Base-by-base conservation (phyloP, 108 stramenopile species). In the Asterionellopsis glacialis region DNA sequence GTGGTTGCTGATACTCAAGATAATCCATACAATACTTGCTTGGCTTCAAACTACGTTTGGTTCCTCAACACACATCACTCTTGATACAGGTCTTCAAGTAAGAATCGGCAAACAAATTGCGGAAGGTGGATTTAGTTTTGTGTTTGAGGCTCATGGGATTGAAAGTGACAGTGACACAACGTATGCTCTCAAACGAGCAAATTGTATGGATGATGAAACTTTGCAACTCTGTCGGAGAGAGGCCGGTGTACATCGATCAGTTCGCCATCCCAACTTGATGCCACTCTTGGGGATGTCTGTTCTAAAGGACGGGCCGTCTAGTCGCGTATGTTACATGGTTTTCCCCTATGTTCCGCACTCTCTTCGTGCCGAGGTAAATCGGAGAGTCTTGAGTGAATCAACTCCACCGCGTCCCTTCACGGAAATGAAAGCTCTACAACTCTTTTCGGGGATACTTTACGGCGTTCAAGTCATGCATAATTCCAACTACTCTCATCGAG, bases 121-220 rank as follows among this genome's bases (percentile, higher is more conserved):
- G 22, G 85, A 93, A 54, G 91, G 91, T 23, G 91, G 91, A 45
- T 93, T 83, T 57, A 66, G 65, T 42, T 80, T 72, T 49, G 81
- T 93, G 49, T 88, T 82, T 49, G 65, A 72, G 48, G 91, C 85
- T 0, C 33, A 33, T 7, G 33, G 33, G 33, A 65, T 63, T 15
- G 74, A 48, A 57, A 25, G 43, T 33, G 51, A 28, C 13, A 23
- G 16, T 21, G 51, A 24, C 43, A 42, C 27, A 24, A 65, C 44
- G n/a, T 85, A 81, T 61, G 87, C 77, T 13, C 70, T 93, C 52
- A 93, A 93, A 65, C 81, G 84, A 42, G 85, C 87, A 38, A 74
- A 71, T 16, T 80, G 77, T 49, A 54, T 50, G 13, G 85, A 89
- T 59, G 47, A 45, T 6, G 87, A 93, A 52, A 50, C 76, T 9